Evolutionary conservation across 2,329 filamentous ascomycete genomes (phyloP).

Genomic region (Clarireedia homoeocarpa): DNA sequence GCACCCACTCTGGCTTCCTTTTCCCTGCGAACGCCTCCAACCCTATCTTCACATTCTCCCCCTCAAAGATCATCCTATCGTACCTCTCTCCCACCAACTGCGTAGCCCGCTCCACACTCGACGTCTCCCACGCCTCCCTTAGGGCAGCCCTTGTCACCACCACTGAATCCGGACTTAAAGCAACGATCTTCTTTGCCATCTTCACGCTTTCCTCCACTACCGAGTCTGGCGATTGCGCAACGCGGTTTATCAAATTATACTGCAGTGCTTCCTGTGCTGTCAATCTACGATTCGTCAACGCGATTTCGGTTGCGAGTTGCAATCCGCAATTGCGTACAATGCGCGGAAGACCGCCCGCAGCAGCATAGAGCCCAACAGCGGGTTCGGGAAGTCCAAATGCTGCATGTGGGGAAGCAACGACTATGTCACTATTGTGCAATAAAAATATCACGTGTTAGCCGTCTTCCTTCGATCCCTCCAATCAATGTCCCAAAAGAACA

Average conservation of each 20-base stretch:
- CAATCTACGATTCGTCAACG: conserved; percentile 54
- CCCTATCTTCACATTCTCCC: conserved; percentile 68
- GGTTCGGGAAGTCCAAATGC: conserved; percentile 68
- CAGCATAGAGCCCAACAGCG: conserved; percentile 59
- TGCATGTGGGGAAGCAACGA: conserved; percentile 52
- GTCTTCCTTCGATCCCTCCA: no score
- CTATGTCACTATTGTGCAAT: conserved; percentile 48
- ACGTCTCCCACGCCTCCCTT: conserved; percentile 63
- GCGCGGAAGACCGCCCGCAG: conserved; percentile 63
- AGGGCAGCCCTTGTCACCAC: conserved; percentile 64
- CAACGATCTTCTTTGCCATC: conserved; percentile 53
- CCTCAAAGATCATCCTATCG: conserved; percentile 48
- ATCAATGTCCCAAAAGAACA: no score
- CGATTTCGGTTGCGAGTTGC: conserved; percentile 64
- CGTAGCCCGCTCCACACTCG: conserved; percentile 47
- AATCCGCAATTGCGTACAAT: conserved; percentile 55
- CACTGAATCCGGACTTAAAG: conserved; percentile 64
- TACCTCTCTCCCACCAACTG: conserved; percentile 49
- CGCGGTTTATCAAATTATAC: conserved; percentile 62
- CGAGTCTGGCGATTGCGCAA: conserved; percentile 37
- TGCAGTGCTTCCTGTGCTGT: conserved; percentile 48
- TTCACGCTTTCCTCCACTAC: conserved; percentile 51
- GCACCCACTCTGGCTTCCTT: conserved; percentile 57
- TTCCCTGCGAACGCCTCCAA: conserved; percentile 70
- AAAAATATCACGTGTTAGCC: not conserved